These are phyloP conservation scores for Epicoccum sorghinum DNA, from an alignment of 2,329 filamentous ascomycete species.

Conservation along the genomic window DNA sequence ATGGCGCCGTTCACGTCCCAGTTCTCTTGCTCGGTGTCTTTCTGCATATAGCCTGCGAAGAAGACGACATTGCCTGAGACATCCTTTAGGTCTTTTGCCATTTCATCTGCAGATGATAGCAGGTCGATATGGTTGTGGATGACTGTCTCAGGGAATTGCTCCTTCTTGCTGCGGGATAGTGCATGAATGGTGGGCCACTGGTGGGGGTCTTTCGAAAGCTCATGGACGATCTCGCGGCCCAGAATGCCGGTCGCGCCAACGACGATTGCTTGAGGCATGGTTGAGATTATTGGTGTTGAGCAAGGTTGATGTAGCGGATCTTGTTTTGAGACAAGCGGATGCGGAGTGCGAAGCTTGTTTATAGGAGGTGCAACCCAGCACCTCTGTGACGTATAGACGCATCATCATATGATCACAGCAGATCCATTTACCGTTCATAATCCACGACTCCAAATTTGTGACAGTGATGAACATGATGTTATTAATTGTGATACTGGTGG, in stretches of 20 bases:
- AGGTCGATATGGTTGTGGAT: slow-evolving; percentile 50
- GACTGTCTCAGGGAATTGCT: slow-evolving; percentile 44
- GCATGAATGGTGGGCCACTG: slow-evolving; percentile 49
- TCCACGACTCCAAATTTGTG: no score
- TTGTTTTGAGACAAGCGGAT: neutral
- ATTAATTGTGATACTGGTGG: no score
- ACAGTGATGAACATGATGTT: no score
- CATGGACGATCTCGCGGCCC: slow-evolving; percentile 49
- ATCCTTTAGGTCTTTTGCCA: slow-evolving; percentile 47
- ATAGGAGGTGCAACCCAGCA: neutral
- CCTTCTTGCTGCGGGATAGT: slow-evolving; percentile 50
- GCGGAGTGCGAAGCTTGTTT: neutral
- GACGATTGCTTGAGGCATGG: slow-evolving; percentile 41
- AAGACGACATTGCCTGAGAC: slow-evolving; percentile 50
- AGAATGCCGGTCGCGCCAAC: slow-evolving; percentile 47
- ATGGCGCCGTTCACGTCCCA: slow-evolving; percentile 52
- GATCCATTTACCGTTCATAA: no score
- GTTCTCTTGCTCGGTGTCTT: slow-evolving; percentile 45
- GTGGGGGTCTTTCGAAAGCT: slow-evolving; percentile 44
- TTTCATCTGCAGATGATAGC: slow-evolving; percentile 39
- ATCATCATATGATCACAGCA: neutral
- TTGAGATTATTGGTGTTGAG: neutral
- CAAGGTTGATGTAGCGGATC: neutral
- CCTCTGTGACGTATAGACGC: slow-evolving; percentile 17
- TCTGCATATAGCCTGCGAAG: slow-evolving; percentile 53